Evolutionary conservation across 768 basidiomycete species (phyloP).

Genomic region (Calocybe cyanea): DNA sequence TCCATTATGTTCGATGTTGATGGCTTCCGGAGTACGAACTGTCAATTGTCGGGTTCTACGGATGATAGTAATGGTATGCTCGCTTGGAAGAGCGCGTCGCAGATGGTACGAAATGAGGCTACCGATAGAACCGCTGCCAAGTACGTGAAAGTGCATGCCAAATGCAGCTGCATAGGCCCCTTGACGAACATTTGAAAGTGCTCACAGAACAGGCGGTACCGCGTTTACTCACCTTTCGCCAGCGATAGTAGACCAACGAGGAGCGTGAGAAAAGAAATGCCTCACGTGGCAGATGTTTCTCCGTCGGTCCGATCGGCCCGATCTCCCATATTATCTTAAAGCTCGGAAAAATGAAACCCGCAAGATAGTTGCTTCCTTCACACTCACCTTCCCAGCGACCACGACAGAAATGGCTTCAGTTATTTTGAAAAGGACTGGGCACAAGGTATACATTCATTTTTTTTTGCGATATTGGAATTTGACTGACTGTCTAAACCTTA

Average conservation of each 20-base stretch:
- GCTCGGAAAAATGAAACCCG: too few relatives aligned
- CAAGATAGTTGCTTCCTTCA: too few relatives aligned
- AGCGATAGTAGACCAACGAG: not conserved
- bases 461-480: not conserved
- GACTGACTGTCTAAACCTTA: constrained; percentile 21
- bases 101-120: constrained; percentile 79
- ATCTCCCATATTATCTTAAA: constrained; percentile 4
- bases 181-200: not conserved
- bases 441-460: constrained; percentile 57
- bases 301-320: not conserved
- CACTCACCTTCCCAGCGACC: constrained; percentile 2
- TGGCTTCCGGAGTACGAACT: constrained; percentile 28
- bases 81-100: constrained; percentile 49
- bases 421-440: constrained; percentile 54
- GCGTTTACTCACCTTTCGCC: not conserved
- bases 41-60: constrained; percentile 44
- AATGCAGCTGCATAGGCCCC: not conserved
- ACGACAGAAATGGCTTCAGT: constrained; percentile 43
- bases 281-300: not conserved
- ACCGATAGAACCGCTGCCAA: constrained; percentile 83
- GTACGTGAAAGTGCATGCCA: constrained; percentile 67
- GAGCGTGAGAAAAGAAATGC: not conserved
- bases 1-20: constrained; percentile 52
- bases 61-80: constrained; percentile 64
- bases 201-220: not conserved